These are phyloP conservation scores for Paspalum notatum DNA, from an alignment of 176 grass and related monocot species.

Conservation along the genomic window DNA sequence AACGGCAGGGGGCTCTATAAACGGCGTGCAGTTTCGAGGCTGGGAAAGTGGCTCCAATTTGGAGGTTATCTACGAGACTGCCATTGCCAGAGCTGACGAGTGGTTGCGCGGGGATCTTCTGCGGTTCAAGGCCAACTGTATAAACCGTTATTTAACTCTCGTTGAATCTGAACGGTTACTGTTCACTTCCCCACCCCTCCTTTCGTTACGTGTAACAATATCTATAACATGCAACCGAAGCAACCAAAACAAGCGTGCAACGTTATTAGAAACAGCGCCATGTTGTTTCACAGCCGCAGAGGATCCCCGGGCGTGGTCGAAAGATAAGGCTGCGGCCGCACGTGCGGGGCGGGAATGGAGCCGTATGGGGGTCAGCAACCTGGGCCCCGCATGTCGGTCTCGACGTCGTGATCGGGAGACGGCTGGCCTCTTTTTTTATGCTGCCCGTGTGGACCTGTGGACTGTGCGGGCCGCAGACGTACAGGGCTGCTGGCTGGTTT, in stretches of 20 bases:
- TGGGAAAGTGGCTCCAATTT: neutral
- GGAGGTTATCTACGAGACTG: neutral
- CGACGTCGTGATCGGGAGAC: slow-evolving; percentile 12
- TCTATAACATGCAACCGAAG: too few species aligned
- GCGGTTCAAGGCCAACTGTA: neutral
- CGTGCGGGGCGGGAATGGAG: slow-evolving; percentile 48
- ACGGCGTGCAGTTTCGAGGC: slow-evolving; percentile 40
- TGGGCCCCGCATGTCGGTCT: slow-evolving; percentile 41
- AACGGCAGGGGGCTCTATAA: slow-evolving; percentile 31
- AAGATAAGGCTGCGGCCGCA: slow-evolving; percentile 55
- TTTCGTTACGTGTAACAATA: too few species aligned
- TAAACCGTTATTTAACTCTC: neutral
- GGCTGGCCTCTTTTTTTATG: neutral
- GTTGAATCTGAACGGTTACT: too few species aligned
- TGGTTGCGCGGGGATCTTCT: slow-evolving; percentile 19
- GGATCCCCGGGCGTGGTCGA: neutral
- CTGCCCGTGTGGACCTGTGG: slow-evolving; percentile 29
- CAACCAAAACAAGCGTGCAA: too few species aligned
- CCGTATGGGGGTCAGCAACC: slow-evolving; percentile 1
- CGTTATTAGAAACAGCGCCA: neutral
- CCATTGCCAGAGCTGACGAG: slow-evolving; percentile 7
- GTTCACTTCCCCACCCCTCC: too few species aligned
- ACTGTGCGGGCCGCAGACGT: neutral
- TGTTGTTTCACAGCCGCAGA: neutral
- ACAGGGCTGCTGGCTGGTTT: neutral